These are phyloP conservation scores for Maudiozyma turicensis DNA, from an alignment of 805 yeast species.

Conservation along the genomic window DNA sequence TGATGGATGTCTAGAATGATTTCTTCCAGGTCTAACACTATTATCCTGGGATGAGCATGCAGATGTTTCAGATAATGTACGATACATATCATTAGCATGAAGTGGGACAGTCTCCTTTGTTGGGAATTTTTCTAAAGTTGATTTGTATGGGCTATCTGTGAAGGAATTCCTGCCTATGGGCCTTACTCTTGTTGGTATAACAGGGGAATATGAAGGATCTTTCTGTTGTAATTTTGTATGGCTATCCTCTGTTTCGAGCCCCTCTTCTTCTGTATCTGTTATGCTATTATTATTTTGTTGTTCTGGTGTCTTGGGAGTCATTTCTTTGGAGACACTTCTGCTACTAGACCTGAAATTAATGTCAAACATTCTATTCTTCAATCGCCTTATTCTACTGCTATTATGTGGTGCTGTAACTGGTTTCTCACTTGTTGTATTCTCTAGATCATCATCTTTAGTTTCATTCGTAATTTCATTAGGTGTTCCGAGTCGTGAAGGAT, in stretches of 20 bases:
- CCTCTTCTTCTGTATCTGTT: not conserved
- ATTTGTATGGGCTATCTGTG: conserved; percentile 5
- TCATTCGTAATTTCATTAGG: not conserved
- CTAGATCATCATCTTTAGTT: not conserved
- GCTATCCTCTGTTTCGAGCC: no score
- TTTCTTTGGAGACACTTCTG: not conserved
- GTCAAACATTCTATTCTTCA: conserved; percentile 17
- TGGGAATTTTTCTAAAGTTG: conserved; percentile 5
- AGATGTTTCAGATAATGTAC: not conserved
- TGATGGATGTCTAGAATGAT: not conserved
- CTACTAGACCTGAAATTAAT: conserved; percentile 14
- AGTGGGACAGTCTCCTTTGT: not conserved
- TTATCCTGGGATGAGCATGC: not conserved
- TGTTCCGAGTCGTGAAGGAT: not conserved
- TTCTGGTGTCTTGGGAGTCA: not conserved
- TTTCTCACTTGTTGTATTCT: not conserved
- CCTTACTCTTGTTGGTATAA: not conserved
- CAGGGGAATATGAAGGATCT: no score
- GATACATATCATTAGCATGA: not conserved
- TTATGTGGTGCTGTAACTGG: not conserved
- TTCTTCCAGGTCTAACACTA: not conserved
- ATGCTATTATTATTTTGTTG: not conserved
- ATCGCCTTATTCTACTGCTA: conserved; percentile 8
- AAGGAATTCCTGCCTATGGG: not conserved
- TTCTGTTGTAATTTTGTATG: no score